These are phyloP conservation scores for Rhizopogon parksii DNA, from an alignment of 1,284 basidiomycete genomes.

Conservation along the genomic window DNA sequence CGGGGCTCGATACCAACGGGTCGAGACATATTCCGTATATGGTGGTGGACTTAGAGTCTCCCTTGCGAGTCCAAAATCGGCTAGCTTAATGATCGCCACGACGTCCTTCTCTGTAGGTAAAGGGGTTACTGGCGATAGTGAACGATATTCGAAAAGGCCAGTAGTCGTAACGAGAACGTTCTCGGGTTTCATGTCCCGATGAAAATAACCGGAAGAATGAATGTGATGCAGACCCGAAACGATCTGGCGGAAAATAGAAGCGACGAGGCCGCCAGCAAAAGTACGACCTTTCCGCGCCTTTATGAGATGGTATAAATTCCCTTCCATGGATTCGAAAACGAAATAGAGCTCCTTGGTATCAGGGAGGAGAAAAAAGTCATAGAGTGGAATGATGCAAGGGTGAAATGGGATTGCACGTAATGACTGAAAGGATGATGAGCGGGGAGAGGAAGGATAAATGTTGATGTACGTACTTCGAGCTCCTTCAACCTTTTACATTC, in stretches of 20 bases:
- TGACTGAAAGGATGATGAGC: constrained; percentile 50
- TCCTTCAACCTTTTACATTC: constrained; percentile 95
- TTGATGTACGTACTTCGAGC: constrained; percentile 66
- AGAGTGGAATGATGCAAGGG: constrained; percentile 96
- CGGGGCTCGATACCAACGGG: constrained; percentile 98
- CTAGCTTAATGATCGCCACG: constrained; percentile 94
- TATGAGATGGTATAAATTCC: constrained; percentile 98
- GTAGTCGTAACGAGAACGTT: constrained; percentile 99
- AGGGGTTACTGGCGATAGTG: constrained; percentile 56
- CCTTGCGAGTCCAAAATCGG: constrained; percentile 95
- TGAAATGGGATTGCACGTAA: constrained; percentile 91
- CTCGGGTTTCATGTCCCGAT: constrained; percentile 99
- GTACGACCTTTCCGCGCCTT: constrained; percentile 93
- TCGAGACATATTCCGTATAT: constrained; percentile 98
- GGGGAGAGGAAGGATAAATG: constrained; percentile 14
- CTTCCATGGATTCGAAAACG: constrained; percentile 99
- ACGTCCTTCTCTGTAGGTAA: constrained; percentile 84
- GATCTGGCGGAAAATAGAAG: constrained; percentile 93
- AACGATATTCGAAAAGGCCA: constrained; percentile 90
- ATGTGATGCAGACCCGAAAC: constrained; percentile 89
- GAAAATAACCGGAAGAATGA: constrained; percentile 91
- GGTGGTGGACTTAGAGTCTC: constrained; percentile 87
- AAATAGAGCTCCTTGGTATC: constrained; percentile 95
- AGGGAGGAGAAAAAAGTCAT: constrained; percentile 97
- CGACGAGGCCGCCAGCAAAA: constrained; percentile 90